Percentiles rank a stretch among this genome's conserved stretches.
Evolutionary conservation across 2,329 filamentous ascomycete genomes (phyloP).

Genomic region (Calonectria pauciramosa): DNA sequence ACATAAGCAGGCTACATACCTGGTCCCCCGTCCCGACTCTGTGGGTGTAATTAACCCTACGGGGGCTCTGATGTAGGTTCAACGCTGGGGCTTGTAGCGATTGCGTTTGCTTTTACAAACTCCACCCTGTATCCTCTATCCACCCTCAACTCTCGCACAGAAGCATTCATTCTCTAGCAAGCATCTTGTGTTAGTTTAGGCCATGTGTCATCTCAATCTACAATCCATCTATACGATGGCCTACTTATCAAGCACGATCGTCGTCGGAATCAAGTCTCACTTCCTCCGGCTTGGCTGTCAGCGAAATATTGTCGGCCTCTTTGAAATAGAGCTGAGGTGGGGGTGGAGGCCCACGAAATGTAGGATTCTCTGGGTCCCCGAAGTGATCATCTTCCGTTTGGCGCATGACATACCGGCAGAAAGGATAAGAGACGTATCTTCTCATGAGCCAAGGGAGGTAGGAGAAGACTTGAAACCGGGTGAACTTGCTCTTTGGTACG

Average conservation of each 20-base stretch:
- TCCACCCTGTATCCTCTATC: too few relatives aligned
- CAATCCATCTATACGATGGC: neutral
- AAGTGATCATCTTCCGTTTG: neutral
- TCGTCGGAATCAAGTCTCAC: neutral
- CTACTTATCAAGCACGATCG: neutral
- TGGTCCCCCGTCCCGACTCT: too few relatives aligned
- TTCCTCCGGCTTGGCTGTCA: neutral
- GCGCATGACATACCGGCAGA: neutral
- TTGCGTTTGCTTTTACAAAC: too few relatives aligned
- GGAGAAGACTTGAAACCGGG: conserved; percentile 45
- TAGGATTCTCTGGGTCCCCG: neutral
- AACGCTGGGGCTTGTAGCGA: too few relatives aligned
- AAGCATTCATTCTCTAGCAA: too few relatives aligned
- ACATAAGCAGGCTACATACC: too few relatives aligned
- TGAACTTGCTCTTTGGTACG: conserved; percentile 49
- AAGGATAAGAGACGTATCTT: neutral
- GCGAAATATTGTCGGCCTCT: neutral
- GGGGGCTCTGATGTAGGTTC: too few relatives aligned
- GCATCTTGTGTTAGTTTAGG: too few relatives aligned
- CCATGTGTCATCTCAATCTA: neutral
- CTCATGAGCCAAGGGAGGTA: conserved; percentile 47
- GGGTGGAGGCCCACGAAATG: neutral
- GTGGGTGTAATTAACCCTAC: too few relatives aligned
- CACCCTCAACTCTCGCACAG: too few relatives aligned
- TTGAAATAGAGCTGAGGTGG: neutral